Evolutionary conservation across 2,329 filamentous ascomycete genomes (phyloP).

Genomic region (Fusarium sp.): DNA sequence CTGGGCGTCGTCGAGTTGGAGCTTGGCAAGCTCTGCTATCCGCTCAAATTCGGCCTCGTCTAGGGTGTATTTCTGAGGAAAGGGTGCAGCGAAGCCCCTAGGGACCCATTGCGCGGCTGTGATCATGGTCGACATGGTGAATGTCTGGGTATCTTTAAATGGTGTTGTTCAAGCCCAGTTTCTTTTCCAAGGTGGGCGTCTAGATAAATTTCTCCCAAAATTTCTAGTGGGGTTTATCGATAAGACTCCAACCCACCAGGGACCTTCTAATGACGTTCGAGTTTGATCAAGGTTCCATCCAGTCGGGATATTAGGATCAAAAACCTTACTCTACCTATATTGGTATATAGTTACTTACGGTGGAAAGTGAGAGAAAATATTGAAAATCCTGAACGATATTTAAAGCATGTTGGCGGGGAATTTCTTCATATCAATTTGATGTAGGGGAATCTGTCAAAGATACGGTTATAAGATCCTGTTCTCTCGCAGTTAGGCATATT

Average conservation of each 20-base stretch:
- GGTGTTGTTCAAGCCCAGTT: slow-evolving; percentile 34
- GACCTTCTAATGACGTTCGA: slow-evolving; percentile 2
- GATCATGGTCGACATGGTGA: slow-evolving; percentile 75
- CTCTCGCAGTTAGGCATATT: neutral
- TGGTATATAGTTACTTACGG: neutral
- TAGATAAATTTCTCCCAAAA: slow-evolving; percentile 52
- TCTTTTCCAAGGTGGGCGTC: slow-evolving; percentile 28
- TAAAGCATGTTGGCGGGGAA: too few relatives aligned
- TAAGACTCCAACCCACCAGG: slow-evolving; percentile 44
- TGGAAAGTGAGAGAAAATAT: neutral
- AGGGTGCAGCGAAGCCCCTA: slow-evolving; percentile 80
- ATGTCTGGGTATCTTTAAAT: slow-evolving; percentile 48
- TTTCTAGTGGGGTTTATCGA: slow-evolving; percentile 58
- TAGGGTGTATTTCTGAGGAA: slow-evolving; percentile 80
- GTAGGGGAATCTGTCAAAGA: neutral
- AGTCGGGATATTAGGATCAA: too few relatives aligned
- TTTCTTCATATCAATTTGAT: neutral
- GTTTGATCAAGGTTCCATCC: neutral
- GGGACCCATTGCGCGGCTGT: slow-evolving; percentile 82
- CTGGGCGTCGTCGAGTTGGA: slow-evolving; percentile 91
- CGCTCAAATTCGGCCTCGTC: slow-evolving; percentile 81
- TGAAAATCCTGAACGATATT: neutral
- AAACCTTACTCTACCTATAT: neutral
- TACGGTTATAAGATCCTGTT: neutral
- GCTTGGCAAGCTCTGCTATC: slow-evolving; percentile 79